phyloP scores from a whole-genome alignment of 306 rosid species.

The cucumber (Cucumis sativus) region DNA sequence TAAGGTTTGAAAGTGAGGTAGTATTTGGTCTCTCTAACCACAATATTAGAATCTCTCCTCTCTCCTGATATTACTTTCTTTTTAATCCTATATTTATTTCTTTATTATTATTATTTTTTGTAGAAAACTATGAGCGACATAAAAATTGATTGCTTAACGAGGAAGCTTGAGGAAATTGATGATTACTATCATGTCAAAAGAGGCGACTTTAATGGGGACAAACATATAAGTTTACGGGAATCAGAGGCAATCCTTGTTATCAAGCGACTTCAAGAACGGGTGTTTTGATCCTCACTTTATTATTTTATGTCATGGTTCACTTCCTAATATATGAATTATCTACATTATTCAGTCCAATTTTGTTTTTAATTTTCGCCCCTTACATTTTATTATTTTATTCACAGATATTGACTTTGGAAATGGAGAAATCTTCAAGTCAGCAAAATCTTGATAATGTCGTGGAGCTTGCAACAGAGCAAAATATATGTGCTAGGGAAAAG shows the following conservation, averaged over 20 bases:
- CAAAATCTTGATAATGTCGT: conserved; percentile 54
- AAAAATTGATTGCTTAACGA: conserved; percentile 49
- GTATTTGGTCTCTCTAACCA: conserved; percentile 7
- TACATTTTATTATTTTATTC: conserved; percentile 2
- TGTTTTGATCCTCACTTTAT: conserved; percentile 12
- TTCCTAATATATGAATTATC: neutral
- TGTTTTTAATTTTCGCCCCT: neutral
- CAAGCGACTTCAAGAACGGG: conserved; percentile 88
- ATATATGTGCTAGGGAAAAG: conserved; percentile 45
- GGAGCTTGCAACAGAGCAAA: conserved; percentile 69
- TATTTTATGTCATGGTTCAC: neutral
- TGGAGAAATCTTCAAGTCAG: conserved; percentile 72
- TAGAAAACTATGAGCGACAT: conserved; percentile 62
- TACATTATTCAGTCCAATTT: neutral
- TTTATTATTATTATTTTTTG: conserved; percentile 1
- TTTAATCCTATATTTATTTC: neutral
- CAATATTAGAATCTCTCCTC: neutral
- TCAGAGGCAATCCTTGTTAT: conserved; percentile 64
- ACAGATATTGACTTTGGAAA: conserved; percentile 69
- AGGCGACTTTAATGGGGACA: conserved; percentile 29
- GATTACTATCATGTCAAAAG: conserved; percentile 19
- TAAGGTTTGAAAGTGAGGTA: conserved; percentile 63
- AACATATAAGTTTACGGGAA: conserved; percentile 33
- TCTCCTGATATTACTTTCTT: neutral
- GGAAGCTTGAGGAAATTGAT: conserved; percentile 34